phyloP scores from a whole-genome alignment of 176 grass and related monocot species.

The Oryza coarctata region DNA sequence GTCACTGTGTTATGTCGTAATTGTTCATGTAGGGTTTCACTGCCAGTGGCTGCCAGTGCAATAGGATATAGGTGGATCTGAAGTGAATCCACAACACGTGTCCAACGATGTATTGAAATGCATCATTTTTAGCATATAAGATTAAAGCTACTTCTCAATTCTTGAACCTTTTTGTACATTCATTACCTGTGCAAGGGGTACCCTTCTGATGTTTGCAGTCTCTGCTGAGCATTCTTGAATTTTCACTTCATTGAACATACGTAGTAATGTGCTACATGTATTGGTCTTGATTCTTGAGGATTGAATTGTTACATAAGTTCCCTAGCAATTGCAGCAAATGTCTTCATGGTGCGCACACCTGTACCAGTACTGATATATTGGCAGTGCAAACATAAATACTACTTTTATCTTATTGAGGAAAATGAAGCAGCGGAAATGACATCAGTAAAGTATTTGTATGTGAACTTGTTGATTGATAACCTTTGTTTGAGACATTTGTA shows the following conservation, averaged over 20 bases:
- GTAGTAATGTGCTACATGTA: neutral
- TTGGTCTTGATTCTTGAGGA: neutral
- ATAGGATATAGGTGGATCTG: neutral
- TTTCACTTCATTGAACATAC: neutral
- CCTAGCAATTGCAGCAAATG: neutral
- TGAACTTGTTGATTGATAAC: neutral
- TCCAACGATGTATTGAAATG: neutral
- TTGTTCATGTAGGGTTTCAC: neutral
- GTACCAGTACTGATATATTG: neutral
- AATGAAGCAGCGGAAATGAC: neutral
- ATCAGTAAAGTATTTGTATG: neutral
- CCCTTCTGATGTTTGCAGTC: neutral
- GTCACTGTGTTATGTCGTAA: neutral
- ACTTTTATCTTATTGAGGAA: neutral
- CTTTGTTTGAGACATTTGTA: neutral
- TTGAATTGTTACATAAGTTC: too few relatives aligned
- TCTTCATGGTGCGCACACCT: neutral
- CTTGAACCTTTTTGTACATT: neutral
- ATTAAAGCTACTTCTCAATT: neutral
- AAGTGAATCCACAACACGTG: neutral
- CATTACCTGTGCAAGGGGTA: neutral
- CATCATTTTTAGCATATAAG: neutral
- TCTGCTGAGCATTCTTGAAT: neutral
- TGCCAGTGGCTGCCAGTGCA: neutral
- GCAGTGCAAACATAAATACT: neutral